phyloP scores from a whole-genome alignment of 331 rosid genomes.

The Rosa hybrid region DNA sequence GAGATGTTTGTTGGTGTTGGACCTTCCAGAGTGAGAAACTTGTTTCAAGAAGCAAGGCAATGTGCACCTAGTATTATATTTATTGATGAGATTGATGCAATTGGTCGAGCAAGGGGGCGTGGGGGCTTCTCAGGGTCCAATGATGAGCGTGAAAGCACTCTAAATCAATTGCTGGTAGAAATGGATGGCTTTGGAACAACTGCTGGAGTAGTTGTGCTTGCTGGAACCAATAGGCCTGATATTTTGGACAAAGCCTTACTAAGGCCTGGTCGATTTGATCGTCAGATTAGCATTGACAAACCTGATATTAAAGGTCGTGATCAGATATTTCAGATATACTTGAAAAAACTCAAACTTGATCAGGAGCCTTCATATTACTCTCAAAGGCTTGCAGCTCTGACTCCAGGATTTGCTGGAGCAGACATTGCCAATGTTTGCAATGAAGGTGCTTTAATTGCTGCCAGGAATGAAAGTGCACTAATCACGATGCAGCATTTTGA shows the following conservation, averaged over 20 bases:
- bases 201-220: constrained; percentile 95
- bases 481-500: constrained; percentile 80
- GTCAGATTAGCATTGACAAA: constrained; percentile 67
- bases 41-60: constrained; percentile 92
- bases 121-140: constrained; percentile 79
- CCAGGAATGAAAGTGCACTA: constrained; percentile 55
- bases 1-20: constrained; percentile 98
- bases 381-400: constrained; percentile 89
- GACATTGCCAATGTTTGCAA: constrained; percentile 98
- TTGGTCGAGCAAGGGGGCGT: constrained; percentile 95
- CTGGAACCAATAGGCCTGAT: constrained; percentile 98
- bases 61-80: constrained; percentile 95
- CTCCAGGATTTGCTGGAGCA: constrained; percentile 99
- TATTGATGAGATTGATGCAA: constrained; percentile 96
- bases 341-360: constrained; percentile 82
- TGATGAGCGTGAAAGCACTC: constrained; percentile 98
- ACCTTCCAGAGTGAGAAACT: constrained; percentile 90
- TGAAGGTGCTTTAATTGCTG: constrained; percentile 96
- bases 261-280: constrained; percentile 97
- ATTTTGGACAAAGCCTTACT: constrained; percentile 88
- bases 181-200: constrained; percentile 99
- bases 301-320: constrained; percentile 92
- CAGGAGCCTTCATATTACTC: constrained; percentile 77
- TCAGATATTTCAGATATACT: constrained; percentile 81
- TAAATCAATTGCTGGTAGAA: constrained; percentile 95